Evolutionary conservation across 2,329 filamentous ascomycete genomes (phyloP).

Genomic region (Claviceps pazoutovae): DNA sequence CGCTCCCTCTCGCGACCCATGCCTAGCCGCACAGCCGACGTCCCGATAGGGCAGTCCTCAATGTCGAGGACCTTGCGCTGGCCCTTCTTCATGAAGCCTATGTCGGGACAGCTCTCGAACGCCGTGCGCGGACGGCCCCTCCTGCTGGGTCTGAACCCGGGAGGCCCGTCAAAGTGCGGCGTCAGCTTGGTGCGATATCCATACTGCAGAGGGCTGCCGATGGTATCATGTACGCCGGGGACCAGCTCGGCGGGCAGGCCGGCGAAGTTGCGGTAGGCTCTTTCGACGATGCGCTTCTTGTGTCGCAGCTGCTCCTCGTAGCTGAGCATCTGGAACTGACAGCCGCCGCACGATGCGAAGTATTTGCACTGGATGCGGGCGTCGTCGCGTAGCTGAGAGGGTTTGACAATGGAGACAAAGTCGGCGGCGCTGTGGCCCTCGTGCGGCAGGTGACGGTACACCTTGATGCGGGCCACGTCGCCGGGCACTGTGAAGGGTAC

Average conservation of each 20-base stretch:
- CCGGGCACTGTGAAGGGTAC: constrained; percentile 83
- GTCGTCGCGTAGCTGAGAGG: constrained; percentile 66
- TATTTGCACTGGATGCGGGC: constrained; percentile 68
- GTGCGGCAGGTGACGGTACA: constrained; percentile 54
- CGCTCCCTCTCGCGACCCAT: constrained; percentile 66
- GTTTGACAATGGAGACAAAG: constrained; percentile 61
- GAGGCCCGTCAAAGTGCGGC: constrained; percentile 81
- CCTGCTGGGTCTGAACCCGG: constrained; percentile 33
- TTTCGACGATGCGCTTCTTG: constrained; percentile 77
- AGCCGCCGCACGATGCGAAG: constrained; percentile 77
- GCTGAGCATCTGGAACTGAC: constrained; percentile 94
- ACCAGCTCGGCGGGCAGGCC: constrained; percentile 62
- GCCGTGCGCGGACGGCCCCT: constrained; percentile 29
- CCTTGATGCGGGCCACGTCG: constrained; percentile 64
- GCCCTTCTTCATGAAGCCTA: constrained; percentile 88
- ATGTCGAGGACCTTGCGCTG: constrained; percentile 73
- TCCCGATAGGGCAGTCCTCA: constrained; percentile 93
- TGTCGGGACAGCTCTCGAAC: constrained; percentile 55
- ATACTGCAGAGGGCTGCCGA: constrained; percentile 81
- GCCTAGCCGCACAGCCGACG: constrained; percentile 66
- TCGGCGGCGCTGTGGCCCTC: constrained; percentile 66
- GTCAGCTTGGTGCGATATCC: constrained; percentile 94
- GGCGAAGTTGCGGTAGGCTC: constrained; percentile 85
- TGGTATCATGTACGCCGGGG: constrained; percentile 67
- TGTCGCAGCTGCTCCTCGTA: constrained; percentile 74